Evolutionary conservation across 176 grass and related monocot species (phyloP).

Genomic region (Canna indica): DNA sequence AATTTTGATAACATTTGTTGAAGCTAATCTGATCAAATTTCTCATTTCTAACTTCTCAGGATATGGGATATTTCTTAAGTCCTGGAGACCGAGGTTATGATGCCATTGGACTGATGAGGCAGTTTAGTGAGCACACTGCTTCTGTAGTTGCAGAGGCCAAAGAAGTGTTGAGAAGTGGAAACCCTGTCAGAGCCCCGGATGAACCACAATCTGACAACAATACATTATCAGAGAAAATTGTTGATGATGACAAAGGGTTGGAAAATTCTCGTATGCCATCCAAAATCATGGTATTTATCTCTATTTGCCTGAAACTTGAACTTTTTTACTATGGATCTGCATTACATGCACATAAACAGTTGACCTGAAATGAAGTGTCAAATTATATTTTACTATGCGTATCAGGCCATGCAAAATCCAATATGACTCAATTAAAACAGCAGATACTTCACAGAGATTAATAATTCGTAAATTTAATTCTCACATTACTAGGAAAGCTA

Average conservation of each 20-base stretch:
- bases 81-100: constrained; percentile 57
- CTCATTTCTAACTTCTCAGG: constrained; percentile 33
- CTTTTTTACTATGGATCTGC: not conserved
- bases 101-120: constrained; percentile 61
- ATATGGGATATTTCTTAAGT: constrained; percentile 55
- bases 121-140: constrained; percentile 50
- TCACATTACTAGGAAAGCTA: not conserved
- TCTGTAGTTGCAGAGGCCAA: constrained; percentile 53
- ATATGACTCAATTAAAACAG: not conserved
- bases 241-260: constrained; percentile 21
- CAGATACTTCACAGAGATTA: not conserved
- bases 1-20: constrained; percentile 8
- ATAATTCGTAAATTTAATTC: not conserved
- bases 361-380: not conserved
- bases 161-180: constrained; percentile 51
- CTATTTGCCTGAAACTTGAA: not conserved
- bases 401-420: not conserved
- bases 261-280: constrained; percentile 30
- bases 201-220: constrained; percentile 28
- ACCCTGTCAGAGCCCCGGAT: constrained; percentile 1
- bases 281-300: constrained; percentile 31
- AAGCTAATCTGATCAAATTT: constrained; percentile 14
- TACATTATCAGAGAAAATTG: constrained; percentile 32
- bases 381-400: not conserved
- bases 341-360: not conserved